Conservation (phyloP, 2,329 filamentous ascomycete species). For the Neofusicoccum parvum region DNA sequence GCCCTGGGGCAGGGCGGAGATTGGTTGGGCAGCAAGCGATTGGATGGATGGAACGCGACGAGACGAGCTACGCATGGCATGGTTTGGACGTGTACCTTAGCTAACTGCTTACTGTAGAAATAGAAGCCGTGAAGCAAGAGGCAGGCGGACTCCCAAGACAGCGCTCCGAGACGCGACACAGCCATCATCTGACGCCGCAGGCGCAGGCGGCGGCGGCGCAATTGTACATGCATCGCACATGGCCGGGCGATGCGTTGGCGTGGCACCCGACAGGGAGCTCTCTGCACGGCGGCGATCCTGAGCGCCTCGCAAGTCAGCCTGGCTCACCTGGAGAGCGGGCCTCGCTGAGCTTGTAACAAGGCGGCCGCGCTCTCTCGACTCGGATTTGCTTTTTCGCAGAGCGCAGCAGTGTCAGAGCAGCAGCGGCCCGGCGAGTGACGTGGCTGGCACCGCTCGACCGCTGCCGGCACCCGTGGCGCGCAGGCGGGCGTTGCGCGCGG, state of each 20-base stretch:
- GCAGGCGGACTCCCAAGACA: constrained; percentile 1
- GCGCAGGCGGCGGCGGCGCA: neutral
- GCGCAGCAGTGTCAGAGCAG: neutral
- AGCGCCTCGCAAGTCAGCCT: constrained; percentile 8
- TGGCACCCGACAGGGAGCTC: constrained; percentile 8
- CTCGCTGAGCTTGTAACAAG: neutral
- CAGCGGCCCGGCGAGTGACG: neutral
- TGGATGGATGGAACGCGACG: constrained; percentile 20
- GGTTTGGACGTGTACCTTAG: constrained; percentile 18
- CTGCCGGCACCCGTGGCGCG: neutral
- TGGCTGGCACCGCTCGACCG: neutral
- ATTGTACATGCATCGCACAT: constrained; percentile 8
- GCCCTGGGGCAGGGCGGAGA: constrained; percentile 13
- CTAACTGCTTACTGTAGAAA: constrained; percentile 10
- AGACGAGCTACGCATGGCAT: constrained; percentile 21
- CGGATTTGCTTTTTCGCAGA: neutral
- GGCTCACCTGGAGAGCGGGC: neutral
- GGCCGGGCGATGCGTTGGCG: constrained; percentile 7
- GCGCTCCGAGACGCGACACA: neutral
- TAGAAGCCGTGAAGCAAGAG: constrained; percentile 15
- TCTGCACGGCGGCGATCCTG: constrained; percentile 10
- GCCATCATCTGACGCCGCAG: neutral
- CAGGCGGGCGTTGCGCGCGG: neutral
- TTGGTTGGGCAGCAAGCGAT: constrained; percentile 22
- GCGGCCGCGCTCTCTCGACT: neutral